Conservation (phyloP, 2,329 filamentous ascomycete genomes). For the Emericellopsis atlantica region DNA sequence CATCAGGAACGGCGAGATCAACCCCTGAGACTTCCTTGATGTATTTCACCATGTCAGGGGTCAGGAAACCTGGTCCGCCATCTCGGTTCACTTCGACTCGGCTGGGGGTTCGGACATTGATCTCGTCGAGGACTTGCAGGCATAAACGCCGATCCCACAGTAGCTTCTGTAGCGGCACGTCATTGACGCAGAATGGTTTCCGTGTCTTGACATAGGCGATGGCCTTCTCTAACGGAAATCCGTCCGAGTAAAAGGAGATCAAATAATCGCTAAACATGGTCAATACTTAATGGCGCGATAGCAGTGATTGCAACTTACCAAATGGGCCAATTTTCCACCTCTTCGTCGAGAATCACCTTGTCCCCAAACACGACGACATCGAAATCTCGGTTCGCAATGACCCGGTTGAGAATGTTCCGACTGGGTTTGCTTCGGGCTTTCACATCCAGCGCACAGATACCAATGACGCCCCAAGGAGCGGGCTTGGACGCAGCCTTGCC, state of each 20-base stretch:
- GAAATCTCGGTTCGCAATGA: slow-evolving; percentile 85
- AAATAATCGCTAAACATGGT: slow-evolving; percentile 61
- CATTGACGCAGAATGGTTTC: slow-evolving; percentile 95
- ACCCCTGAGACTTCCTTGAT: slow-evolving; percentile 74
- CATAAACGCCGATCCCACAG: slow-evolving; percentile 92
- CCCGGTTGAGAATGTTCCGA: slow-evolving; percentile 83
- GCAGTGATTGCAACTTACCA: slow-evolving; percentile 37
- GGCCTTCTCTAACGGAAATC: slow-evolving; percentile 92
- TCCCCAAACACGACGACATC: slow-evolving; percentile 97
- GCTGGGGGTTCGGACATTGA: slow-evolving; percentile 79
- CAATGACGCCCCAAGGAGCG: slow-evolving; percentile 58
- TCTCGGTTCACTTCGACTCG: slow-evolving; percentile 87
- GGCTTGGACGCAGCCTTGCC: slow-evolving; percentile 32
- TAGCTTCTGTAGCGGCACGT: slow-evolving; percentile 93
- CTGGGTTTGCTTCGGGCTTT: slow-evolving; percentile 97
- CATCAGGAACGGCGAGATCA: slow-evolving; percentile 54
- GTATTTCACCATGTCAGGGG: slow-evolving; percentile 66
- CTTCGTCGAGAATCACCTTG: slow-evolving; percentile 96
- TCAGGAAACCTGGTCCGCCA: slow-evolving; percentile 71
- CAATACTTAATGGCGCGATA: not conserved
- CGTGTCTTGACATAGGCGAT: slow-evolving; percentile 89
- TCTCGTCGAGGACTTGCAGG: slow-evolving; percentile 73
- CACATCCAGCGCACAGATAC: slow-evolving; percentile 87
- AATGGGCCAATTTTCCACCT: slow-evolving; percentile 90
- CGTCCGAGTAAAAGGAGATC: slow-evolving; percentile 97